These are phyloP conservation scores for Melampsora americana DNA, from an alignment of 1,284 basidiomycete genomes.

Conservation along the genomic window DNA sequence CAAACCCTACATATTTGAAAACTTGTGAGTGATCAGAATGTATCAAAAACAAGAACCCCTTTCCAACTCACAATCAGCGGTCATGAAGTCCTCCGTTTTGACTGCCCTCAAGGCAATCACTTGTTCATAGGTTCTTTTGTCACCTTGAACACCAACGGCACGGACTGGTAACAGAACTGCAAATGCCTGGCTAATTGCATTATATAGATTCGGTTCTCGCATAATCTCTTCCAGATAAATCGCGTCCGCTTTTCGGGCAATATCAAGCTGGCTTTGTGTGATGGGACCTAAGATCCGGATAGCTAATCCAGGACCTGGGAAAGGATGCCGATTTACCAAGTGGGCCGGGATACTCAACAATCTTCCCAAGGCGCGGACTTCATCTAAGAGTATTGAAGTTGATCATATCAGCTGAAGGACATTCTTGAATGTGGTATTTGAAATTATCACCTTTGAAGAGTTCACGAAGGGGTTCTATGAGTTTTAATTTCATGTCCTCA, in stretches of 20 bases:
- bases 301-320: constrained; percentile 97
- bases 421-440: constrained; percentile 43
- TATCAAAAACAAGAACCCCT: neutral
- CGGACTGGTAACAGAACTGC: constrained; percentile 93
- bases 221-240: constrained; percentile 99
- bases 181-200: constrained; percentile 94
- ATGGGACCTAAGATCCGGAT: constrained; percentile 97
- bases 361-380: constrained; percentile 88
- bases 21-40: neutral
- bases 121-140: constrained; percentile 95
- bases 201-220: constrained; percentile 76
- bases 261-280: constrained; percentile 84
- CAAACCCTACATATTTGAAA: constrained; percentile 63
- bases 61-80: constrained; percentile 75
- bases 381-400: constrained; percentile 62
- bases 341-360: constrained; percentile 86
- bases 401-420: neutral
- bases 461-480: constrained; percentile 95
- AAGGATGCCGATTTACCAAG: constrained; percentile 95
- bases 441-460: constrained; percentile 80
- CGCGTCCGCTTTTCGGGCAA: constrained; percentile 88
- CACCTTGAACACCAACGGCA: constrained; percentile 97
- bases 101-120: constrained; percentile 69
- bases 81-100: constrained; percentile 94
- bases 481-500: constrained; percentile 97